phyloP scores from a whole-genome alignment of 2,329 filamentous ascomycete genomes.

The Aulographum hederae region DNA sequence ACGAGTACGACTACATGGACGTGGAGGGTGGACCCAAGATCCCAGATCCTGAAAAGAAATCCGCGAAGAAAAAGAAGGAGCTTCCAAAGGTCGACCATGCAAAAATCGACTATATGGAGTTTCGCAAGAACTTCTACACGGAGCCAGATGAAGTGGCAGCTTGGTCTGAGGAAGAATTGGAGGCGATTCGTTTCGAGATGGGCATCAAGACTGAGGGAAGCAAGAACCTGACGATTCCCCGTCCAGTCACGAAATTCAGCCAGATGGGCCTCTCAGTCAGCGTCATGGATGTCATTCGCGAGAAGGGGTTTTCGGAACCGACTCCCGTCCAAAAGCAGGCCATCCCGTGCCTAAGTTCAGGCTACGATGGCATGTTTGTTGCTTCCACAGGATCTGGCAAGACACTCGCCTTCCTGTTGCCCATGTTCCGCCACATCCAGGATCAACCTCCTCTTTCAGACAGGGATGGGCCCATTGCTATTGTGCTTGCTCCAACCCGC shows the following conservation, averaged over 20 bases:
- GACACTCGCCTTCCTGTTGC: slow-evolving; percentile 84
- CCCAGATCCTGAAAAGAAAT: too few relatives aligned
- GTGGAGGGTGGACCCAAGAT: slow-evolving; percentile 40
- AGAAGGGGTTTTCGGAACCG: slow-evolving; percentile 68
- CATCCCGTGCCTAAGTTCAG: slow-evolving; percentile 87
- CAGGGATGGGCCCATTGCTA: slow-evolving; percentile 68
- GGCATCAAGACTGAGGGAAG: slow-evolving; percentile 89
- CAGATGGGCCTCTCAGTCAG: slow-evolving; percentile 82
- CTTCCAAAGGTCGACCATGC: slow-evolving; percentile 74
- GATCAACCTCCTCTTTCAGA: slow-evolving; percentile 63
- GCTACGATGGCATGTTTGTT: slow-evolving; percentile 85
- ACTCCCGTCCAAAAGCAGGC: slow-evolving; percentile 94
- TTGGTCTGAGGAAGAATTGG: slow-evolving; percentile 71
- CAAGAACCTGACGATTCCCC: slow-evolving; percentile 57
- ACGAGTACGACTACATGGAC: slow-evolving; percentile 48
- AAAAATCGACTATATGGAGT: slow-evolving; percentile 69
- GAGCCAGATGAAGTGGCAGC: slow-evolving; percentile 70
- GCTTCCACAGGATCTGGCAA: slow-evolving; percentile 97
- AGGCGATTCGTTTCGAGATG: slow-evolving; percentile 65
- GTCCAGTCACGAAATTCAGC: slow-evolving; percentile 90
- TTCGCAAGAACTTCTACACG: slow-evolving; percentile 89
- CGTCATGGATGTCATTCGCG: slow-evolving; percentile 68
- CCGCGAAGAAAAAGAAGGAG: slow-evolving; percentile 71
- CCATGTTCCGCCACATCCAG: slow-evolving; percentile 96
- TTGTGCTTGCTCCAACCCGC: slow-evolving; percentile 88